Conservation (phyloP, 306 rosid genomes). For the Cicer cuneatum region DNA sequence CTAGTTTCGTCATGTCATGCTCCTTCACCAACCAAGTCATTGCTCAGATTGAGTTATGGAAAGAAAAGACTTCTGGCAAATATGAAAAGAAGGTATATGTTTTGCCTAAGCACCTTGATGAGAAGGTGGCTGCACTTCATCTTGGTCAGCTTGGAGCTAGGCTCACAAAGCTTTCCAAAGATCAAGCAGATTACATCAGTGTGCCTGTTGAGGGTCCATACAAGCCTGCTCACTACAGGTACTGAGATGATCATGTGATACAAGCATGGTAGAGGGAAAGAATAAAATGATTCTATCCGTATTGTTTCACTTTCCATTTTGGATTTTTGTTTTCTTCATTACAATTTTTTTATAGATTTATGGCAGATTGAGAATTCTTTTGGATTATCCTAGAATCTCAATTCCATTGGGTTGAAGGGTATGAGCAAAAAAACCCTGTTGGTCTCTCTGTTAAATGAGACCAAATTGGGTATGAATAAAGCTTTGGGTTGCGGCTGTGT, state of each 20-base stretch:
- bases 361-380: conserved; percentile 40
- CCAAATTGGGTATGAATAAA: conserved; percentile 58
- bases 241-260: conserved; percentile 51
- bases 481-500: conserved; percentile 47
- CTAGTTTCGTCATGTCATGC: conserved; percentile 98
- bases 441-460: conserved; percentile 52
- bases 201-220: conserved; percentile 94
- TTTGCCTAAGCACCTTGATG: conserved; percentile 93
- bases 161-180: conserved; percentile 84
- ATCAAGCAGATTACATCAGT: conserved; percentile 89
- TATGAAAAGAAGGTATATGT: conserved; percentile 94
- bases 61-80: conserved; percentile 73
- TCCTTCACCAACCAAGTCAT: conserved; percentile 98
- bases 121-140: conserved; percentile 96
- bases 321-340: conserved; percentile 23
- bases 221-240: conserved; percentile 93
- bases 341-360: neutral
- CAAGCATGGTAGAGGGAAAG: neutral
- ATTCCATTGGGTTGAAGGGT: conserved; percentile 41
- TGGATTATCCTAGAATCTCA: conserved; percentile 42
- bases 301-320: neutral
- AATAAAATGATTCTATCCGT: neutral
- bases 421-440: conserved; percentile 21
- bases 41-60: conserved; percentile 97
- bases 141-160: conserved; percentile 92